A percentile compares a stretch with the other conserved stretches of the same genome.
Conservation (phyloP, 2,329 filamentous ascomycete species). For the Ophiocordyceps polyrhachis-furcata region DNA sequence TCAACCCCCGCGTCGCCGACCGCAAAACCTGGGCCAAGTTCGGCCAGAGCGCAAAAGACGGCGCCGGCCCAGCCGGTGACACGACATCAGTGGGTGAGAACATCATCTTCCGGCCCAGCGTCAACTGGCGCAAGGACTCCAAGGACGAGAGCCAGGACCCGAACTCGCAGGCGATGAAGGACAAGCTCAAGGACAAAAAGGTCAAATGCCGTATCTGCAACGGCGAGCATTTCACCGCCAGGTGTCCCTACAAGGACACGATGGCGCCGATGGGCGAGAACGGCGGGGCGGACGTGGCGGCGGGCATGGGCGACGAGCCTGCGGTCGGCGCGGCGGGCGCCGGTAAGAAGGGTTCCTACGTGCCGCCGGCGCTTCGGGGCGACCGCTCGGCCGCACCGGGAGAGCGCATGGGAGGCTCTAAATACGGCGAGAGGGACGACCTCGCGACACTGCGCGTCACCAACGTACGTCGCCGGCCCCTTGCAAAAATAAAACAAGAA, state of each 20-base stretch:
- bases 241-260: constrained; percentile 99
- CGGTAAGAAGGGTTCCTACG: constrained; percentile 64
- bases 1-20: constrained; percentile 93
- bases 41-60: constrained; percentile 72
- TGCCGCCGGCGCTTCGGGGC: constrained; percentile 81
- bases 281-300: constrained; percentile 32
- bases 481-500: not conserved
- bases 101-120: constrained; percentile 84
- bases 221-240: constrained; percentile 96
- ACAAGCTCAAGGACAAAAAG: constrained; percentile 93
- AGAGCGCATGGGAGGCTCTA: constrained; percentile 66
- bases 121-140: constrained; percentile 84
- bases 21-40: constrained; percentile 90
- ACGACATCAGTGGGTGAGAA: constrained; percentile 94
- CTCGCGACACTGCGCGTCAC: constrained; percentile 91
- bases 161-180: constrained; percentile 57
- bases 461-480: constrained; percentile 48
- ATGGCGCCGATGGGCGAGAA: constrained; percentile 72
- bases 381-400: constrained; percentile 40
- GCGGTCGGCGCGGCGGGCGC: constrained; percentile 32
- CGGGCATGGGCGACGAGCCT: constrained; percentile 32
- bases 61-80: constrained; percentile 63
- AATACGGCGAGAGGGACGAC: constrained; percentile 87
- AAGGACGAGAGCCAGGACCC: constrained; percentile 60
- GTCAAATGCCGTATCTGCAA: constrained; percentile 99